Evolutionary conservation across 306 rosid genomes (phyloP), one percentile per base, ranked within the genome.

Genomic region (Cucurbita ficifolia): DNA sequence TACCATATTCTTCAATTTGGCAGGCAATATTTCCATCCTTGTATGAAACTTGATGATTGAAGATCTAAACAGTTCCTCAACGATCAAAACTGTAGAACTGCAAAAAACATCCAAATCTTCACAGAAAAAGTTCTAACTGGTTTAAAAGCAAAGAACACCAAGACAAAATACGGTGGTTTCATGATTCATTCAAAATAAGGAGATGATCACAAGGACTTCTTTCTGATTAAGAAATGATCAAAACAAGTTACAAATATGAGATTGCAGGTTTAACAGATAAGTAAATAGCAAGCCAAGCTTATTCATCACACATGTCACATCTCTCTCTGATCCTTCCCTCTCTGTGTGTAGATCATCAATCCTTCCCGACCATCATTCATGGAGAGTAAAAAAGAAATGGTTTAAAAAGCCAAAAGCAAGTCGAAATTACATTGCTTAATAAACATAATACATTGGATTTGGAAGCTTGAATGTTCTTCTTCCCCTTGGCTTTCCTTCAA

Each of bases 401-500:
- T 7, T 59, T 7, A 7, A 16, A 63, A 40, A 65, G 10, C 72
- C 53, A 43, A 43, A 67, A 67, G 38, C 36, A 49, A 16, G 22
- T 17, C 13, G 1, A 49, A 51, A 22, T 29, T 49, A 13, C 6
- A 4, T 29, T 8, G 6, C 77, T 82, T 58, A 82, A 59, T 84
- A 75, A 24, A 80, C 80, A 71, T 82, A 80, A 76, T 83, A 83
- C 80, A 86, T 33, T 42, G 88, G 84, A 53, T 83, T 83, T 42
- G 86, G 89, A 38, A 83, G 81, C 78, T 83, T 77, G 76, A 86
- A 86, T 58, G 87, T 73, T 7, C 87, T 79, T 58, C 22, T 74
- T 36, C 75, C 74, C 1, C 36, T 77, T 11, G 87, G 87, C 78
- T 51, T 65, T 40, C 90, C 87, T 36, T 76, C 57, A 71, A 84